phyloP scores from a whole-genome alignment of 2,329 filamentous ascomycete genomes.

The Aspergillus carbonarius region DNA sequence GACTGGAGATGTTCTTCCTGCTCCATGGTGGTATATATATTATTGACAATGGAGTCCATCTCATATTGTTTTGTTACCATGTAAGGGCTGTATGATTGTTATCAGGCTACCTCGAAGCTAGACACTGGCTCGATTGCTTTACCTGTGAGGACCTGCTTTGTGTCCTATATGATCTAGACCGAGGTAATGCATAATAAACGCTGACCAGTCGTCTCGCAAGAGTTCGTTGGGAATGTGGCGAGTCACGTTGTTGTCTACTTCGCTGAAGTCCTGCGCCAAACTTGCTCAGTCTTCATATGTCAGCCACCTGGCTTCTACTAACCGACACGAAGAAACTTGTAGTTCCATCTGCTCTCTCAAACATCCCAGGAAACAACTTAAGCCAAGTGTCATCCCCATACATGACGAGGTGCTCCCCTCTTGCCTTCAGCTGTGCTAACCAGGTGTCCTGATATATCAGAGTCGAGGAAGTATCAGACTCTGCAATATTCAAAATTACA shows the following conservation, averaged over 20 bases:
- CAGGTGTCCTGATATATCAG: slow-evolving; percentile 90
- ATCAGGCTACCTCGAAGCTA: slow-evolving; percentile 19
- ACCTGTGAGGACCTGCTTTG: slow-evolving; percentile 86
- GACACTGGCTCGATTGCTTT: slow-evolving; percentile 16
- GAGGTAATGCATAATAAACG: slow-evolving; percentile 91
- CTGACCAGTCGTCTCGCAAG: slow-evolving; percentile 77
- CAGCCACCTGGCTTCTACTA: slow-evolving; percentile 41
- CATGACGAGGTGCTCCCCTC: slow-evolving; percentile 78
- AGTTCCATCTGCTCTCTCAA: slow-evolving; percentile 84
- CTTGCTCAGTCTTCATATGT: slow-evolving; percentile 17
- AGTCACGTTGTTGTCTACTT: slow-evolving; percentile 97
- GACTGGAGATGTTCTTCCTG: slow-evolving; percentile 68
- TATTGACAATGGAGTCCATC: slow-evolving; percentile 80
- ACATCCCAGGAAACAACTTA: slow-evolving; percentile 88
- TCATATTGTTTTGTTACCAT: slow-evolving; percentile 93
- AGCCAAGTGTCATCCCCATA: slow-evolving; percentile 98
- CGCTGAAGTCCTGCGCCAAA: slow-evolving; percentile 76
- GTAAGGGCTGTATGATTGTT: slow-evolving; percentile 60
- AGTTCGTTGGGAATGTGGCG: slow-evolving; percentile 80
- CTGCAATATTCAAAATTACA: slow-evolving; percentile 93
- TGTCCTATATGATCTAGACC: slow-evolving; percentile 97
- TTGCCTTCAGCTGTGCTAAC: slow-evolving; percentile 86
- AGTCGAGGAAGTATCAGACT: slow-evolving; percentile 86
- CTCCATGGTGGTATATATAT: slow-evolving; percentile 75
- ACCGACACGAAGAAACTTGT: slow-evolving; percentile 98